phyloP scores from a whole-genome alignment of 2,329 filamentous ascomycete genomes.

The Dactylellina haptotyla region DNA sequence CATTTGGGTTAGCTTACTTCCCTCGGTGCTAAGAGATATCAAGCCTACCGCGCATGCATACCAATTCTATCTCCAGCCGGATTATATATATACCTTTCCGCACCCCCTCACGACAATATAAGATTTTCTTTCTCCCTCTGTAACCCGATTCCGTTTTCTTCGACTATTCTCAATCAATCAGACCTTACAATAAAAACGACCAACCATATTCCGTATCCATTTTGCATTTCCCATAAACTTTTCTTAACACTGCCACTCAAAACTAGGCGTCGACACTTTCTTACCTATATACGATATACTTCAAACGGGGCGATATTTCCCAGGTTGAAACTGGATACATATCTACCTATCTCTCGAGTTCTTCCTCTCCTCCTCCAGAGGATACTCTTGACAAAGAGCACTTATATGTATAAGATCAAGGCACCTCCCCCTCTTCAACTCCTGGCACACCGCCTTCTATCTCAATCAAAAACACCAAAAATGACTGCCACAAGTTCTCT shows the following conservation, averaged over 20 bases:
- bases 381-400: not conserved
- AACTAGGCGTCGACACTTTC: not conserved
- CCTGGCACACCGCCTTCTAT: not conserved
- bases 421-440: conserved; percentile 10
- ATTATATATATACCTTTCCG: conserved; percentile 9
- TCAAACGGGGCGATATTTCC: not conserved
- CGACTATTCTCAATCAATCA: not conserved
- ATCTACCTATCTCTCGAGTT: not conserved
- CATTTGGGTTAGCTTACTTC: conserved; percentile 8
- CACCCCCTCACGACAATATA: conserved; percentile 4
- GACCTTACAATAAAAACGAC: no score
- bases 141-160: not conserved
- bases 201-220: no score
- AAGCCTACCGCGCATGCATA: conserved; percentile 20
- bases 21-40: not conserved
- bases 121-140: not conserved
- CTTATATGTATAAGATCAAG: conserved; percentile 32
- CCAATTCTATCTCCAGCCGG: not conserved
- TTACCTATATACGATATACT: not conserved
- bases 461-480: conserved; percentile 1
- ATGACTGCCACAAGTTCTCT: conserved; percentile 21
- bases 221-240: no score
- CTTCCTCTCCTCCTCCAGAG: not conserved
- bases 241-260: no score
- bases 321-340: not conserved